Evolutionary conservation across 2,329 filamentous ascomycete species (phyloP).

Genomic region (Aspergillus vadensis): DNA sequence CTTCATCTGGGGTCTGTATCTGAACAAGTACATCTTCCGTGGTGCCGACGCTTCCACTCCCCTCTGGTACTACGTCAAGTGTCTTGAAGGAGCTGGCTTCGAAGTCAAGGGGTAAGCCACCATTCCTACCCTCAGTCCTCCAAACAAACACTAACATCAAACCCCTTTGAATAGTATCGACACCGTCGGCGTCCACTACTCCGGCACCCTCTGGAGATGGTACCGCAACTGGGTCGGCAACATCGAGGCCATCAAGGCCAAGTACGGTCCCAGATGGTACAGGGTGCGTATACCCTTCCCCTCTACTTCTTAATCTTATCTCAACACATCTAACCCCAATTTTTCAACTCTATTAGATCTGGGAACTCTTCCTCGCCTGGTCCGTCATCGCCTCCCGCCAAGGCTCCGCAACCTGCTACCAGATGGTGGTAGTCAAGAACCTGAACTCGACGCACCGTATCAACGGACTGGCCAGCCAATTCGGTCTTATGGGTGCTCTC

Average conservation of each 20-base stretch:
- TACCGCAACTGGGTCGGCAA: slow-evolving; percentile 93
- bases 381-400: slow-evolving; percentile 75
- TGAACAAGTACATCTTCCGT: slow-evolving; percentile 96
- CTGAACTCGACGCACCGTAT: slow-evolving; percentile 74
- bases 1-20: slow-evolving; percentile 87
- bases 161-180: slow-evolving; percentile 55
- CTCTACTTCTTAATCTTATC: too few relatives aligned
- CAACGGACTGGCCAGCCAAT: slow-evolving; percentile 56
- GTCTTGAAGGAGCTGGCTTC: slow-evolving; percentile 75
- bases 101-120: slow-evolving; percentile 67
- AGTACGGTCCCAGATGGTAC: slow-evolving; percentile 87
- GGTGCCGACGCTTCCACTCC: slow-evolving; percentile 88
- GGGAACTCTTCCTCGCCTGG: slow-evolving; percentile 80
- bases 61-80: slow-evolving; percentile 74
- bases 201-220: slow-evolving; percentile 87
- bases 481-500: too few relatives aligned
- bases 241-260: slow-evolving; percentile 77
- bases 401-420: slow-evolving; percentile 74
- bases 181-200: slow-evolving; percentile 88
- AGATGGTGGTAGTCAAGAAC: slow-evolving; percentile 78
- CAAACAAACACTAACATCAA: too few relatives aligned
- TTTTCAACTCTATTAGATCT: slow-evolving; percentile 57
- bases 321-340: too few relatives aligned
- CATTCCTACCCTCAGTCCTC: background rate
- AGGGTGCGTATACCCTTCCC: slow-evolving; percentile 60